These are phyloP conservation scores for Cochlearia excelsa DNA, from an alignment of 345 rosid genomes.

Conservation along the genomic window DNA sequence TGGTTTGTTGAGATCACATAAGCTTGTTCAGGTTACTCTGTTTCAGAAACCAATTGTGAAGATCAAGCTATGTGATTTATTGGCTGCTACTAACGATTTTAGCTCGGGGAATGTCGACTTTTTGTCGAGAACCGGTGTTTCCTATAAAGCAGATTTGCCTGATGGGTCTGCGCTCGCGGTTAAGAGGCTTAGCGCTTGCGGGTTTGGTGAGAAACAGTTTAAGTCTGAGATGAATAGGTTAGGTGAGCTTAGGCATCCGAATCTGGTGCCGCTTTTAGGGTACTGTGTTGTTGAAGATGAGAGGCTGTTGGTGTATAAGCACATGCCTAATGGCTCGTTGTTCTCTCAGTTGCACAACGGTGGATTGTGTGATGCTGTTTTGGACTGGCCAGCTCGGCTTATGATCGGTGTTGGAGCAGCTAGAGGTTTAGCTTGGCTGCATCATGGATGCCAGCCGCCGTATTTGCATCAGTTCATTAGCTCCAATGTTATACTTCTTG, in stretches of 20 bases:
- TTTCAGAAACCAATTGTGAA: slow-evolving; percentile 65
- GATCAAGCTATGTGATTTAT: slow-evolving; percentile 50
- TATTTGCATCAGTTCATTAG: slow-evolving; percentile 51
- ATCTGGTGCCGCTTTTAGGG: slow-evolving; percentile 66
- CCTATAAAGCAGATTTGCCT: slow-evolving; percentile 49
- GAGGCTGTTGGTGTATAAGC: slow-evolving; percentile 50
- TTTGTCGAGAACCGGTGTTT: slow-evolving; percentile 51
- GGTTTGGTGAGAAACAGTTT: slow-evolving; percentile 55
- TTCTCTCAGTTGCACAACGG: slow-evolving; percentile 46
- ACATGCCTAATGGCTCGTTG: slow-evolving; percentile 57
- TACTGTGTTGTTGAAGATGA: slow-evolving; percentile 61
- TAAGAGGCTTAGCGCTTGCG: slow-evolving; percentile 53
- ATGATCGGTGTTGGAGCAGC: slow-evolving; percentile 58
- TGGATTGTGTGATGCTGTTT: slow-evolving; percentile 30
- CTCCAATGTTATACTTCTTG: slow-evolving; percentile 60
- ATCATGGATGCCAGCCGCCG: slow-evolving; percentile 64
- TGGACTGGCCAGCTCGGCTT: slow-evolving; percentile 59
- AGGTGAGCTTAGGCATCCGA: slow-evolving; percentile 67
- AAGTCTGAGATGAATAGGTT: slow-evolving; percentile 57
- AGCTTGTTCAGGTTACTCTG: slow-evolving; percentile 63
- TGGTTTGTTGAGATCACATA: slow-evolving; percentile 51
- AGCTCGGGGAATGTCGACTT: slow-evolving; percentile 42
- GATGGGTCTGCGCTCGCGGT: slow-evolving; percentile 63
- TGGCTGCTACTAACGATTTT: slow-evolving; percentile 51
- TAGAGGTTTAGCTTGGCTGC: slow-evolving; percentile 67